Evolutionary conservation across 2,329 filamentous ascomycete species (phyloP), one percentile per base, ranked within the genome.

Genomic region (Alternaria sp.): DNA sequence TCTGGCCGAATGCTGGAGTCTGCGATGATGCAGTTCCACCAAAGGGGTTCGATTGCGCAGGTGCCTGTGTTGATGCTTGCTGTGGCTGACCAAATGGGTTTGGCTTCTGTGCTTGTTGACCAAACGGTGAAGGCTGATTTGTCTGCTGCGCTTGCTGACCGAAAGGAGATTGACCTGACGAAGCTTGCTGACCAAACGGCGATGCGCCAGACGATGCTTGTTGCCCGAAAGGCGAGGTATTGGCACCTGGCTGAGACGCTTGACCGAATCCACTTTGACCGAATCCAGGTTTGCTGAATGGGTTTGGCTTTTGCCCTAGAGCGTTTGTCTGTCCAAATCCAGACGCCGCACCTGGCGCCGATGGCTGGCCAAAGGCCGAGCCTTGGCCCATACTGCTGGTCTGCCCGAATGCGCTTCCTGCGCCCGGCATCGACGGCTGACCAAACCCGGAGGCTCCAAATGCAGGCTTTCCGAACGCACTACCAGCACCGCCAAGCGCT

Each of bases 241-340:
- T 51, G 30, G 72, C 58, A 16, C 72, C 69, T 39, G 77, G 71
- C 54, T 81, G 79, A 7, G 83, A 77, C 11, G 80, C 68, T 57
- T 84, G 79, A 1, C 82, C 80, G 54, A 84, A 84, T 0, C 79
- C 67, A 60, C 67, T 75, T 52, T 74, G 65, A 2, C 73, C 71
- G 53, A 76, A 76, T 9, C 69, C 68, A n/a, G 81, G 74, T 57
- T 82, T 75, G 14, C 80, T 81, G 64, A 84, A 84, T 2, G 79
- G 71, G 49, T 69, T 74, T 20, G 67, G 28, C 38, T 67, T 54
- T 60, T 75, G 72, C 14, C 72, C 69, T 28, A 70, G 26, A 28
- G 66, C 60, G 51, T 64, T 72, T 6, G 71, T 49, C 53, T 77
- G 76, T 4, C 78, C 78, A 59, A 80, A 77, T 4, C 68, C 64